Evolutionary conservation across 2,329 filamentous ascomycete species (phyloP).

Genomic region (Apiospora koreana): DNA sequence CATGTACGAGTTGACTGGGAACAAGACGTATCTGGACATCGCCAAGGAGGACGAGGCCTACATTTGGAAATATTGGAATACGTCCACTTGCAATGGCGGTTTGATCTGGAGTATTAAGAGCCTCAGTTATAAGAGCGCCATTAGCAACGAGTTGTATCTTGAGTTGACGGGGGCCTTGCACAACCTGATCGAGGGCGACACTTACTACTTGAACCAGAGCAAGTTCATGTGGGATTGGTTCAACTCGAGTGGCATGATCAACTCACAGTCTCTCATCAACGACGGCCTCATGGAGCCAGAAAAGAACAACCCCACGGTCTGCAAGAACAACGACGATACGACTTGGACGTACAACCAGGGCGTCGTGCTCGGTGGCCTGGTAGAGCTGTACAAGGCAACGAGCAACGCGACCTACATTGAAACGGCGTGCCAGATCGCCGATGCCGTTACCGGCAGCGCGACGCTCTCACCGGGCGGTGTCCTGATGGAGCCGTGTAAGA

Average conservation of each 20-base stretch:
- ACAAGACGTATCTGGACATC: slow-evolving; percentile 44
- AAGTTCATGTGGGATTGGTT: slow-evolving; percentile 46
- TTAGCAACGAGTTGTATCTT: slow-evolving; percentile 50
- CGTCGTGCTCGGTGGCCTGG: slow-evolving; percentile 58
- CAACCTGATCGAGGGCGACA: slow-evolving; percentile 38
- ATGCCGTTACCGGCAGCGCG: slow-evolving; percentile 33
- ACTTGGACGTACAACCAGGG: slow-evolving; percentile 59
- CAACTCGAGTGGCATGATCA: slow-evolving; percentile 40
- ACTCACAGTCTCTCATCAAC: slow-evolving; percentile 39
- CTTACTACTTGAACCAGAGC: slow-evolving; percentile 13
- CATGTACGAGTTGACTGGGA: slow-evolving; percentile 46
- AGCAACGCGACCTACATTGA: slow-evolving; percentile 23
- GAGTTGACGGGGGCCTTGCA: slow-evolving; percentile 45
- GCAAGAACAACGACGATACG: slow-evolving; percentile 30
- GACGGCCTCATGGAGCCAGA: slow-evolving; percentile 41
- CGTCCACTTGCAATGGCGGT: slow-evolving; percentile 42
- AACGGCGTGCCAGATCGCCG: slow-evolving; percentile 27
- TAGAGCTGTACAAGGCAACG: slow-evolving; percentile 49
- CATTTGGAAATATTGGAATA: slow-evolving; percentile 44
- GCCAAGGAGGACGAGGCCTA: slow-evolving; percentile 50
- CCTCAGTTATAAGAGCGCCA: slow-evolving; percentile 41
- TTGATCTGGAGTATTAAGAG: slow-evolving; percentile 47
- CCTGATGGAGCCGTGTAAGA: slow-evolving; percentile 42
- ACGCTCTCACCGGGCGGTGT: slow-evolving; percentile 39
- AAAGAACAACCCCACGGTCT: slow-evolving; percentile 15